phyloP scores from a whole-genome alignment of 805 yeast species.

The Cyberlindnera americana region DNA sequence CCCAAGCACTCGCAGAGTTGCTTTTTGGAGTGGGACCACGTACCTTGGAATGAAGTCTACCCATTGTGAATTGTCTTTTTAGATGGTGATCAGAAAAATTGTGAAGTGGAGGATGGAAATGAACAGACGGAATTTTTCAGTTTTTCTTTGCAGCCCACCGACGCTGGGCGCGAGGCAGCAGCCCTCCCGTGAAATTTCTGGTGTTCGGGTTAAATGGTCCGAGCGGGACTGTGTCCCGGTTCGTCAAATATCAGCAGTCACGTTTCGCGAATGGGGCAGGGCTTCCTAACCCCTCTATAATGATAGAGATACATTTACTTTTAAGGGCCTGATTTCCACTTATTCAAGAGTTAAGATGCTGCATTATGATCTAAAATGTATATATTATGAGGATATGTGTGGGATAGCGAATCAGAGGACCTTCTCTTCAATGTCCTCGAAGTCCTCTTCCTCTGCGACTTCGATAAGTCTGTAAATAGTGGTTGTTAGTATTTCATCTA shows the following conservation, averaged over 20 bases:
- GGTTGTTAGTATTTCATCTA: constrained; percentile 24
- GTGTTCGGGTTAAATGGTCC: constrained; percentile 14
- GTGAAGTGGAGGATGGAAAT: constrained; percentile 9
- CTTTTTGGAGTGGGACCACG: constrained; percentile 37
- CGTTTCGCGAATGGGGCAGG: background rate
- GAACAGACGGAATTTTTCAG: constrained; percentile 12
- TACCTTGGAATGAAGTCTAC: constrained; percentile 99
- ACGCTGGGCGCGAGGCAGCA: background rate
- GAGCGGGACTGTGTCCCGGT: no score
- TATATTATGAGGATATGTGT: no score
- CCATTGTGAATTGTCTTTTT: constrained; percentile 67
- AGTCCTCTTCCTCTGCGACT: constrained; percentile 65
- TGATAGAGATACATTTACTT: no score
- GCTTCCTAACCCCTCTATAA: no score
- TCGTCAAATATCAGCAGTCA: constrained; percentile 1
- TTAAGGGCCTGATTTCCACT: no score
- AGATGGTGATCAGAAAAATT: background rate
- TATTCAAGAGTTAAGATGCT: no score
- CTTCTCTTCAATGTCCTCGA: constrained; percentile 49
- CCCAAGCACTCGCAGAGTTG: constrained; percentile 13
- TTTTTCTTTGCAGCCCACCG: constrained; percentile 4
- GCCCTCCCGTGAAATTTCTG: no score
- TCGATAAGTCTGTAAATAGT: constrained; percentile 51
- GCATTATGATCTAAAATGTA: no score
- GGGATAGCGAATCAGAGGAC: constrained; percentile 6